These are phyloP conservation scores for Selaginella tamariscina DNA, from an alignment of 75 land plant species.

Conservation along the genomic window DNA sequence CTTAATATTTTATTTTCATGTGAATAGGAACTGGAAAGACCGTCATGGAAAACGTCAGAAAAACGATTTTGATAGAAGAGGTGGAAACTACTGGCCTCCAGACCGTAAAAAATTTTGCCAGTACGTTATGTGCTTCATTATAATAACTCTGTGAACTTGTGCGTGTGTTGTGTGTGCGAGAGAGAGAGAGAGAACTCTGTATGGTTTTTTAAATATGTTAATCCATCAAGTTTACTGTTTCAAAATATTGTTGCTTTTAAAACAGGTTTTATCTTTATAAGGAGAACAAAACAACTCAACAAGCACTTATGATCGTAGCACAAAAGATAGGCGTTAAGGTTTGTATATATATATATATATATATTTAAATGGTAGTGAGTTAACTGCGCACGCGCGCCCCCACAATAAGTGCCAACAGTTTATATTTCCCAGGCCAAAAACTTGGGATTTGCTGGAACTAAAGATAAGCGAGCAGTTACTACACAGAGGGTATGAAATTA, in stretches of 20 bases:
- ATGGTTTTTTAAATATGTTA: too few relatives aligned
- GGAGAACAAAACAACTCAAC: slow-evolving; percentile 95
- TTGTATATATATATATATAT: neutral
- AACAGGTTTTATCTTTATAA: slow-evolving; percentile 80
- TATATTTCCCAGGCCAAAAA: slow-evolving; percentile 43
- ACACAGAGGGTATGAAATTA: slow-evolving; percentile 67
- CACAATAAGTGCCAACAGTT: neutral
- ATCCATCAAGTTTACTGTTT: neutral
- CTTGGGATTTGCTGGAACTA: slow-evolving; percentile 97
- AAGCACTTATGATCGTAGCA: slow-evolving; percentile 64
- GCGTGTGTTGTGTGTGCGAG: too few relatives aligned
- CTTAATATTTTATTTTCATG: too few relatives aligned
- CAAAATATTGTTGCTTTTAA: neutral
- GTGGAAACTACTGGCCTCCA: slow-evolving; percentile 65
- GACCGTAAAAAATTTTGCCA: slow-evolving; percentile 63
- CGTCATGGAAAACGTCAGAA: slow-evolving; percentile 4
- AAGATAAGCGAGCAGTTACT: slow-evolving; percentile 86
- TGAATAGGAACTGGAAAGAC: slow-evolving; percentile 12
- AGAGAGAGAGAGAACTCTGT: too few relatives aligned
- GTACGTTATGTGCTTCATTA: slow-evolving; percentile 23
- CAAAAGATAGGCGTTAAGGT: slow-evolving; percentile 96
- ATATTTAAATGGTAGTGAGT: too few relatives aligned
- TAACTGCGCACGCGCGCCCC: too few relatives aligned
- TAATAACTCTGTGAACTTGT: too few relatives aligned
- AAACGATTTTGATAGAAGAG: slow-evolving; percentile 61